Percentiles rank a stretch among this genome's conserved stretches.
Conservation (phyloP, 345 rosid species). For the Salix purpurea region DNA sequence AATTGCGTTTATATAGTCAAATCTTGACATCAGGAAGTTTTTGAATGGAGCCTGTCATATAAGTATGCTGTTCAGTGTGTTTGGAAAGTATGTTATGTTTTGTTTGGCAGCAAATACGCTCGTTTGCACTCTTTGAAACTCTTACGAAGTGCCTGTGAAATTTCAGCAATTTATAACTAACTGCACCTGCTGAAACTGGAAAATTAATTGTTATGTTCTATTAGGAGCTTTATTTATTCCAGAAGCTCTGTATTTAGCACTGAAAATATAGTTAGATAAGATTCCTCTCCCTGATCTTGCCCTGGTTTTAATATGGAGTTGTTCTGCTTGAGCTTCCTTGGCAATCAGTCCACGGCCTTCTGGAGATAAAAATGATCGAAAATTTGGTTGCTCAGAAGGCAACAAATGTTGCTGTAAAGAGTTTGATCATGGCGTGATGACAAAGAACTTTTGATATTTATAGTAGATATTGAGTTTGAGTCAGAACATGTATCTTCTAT, state of each 20-base stretch:
- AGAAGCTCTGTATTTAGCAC: not conserved
- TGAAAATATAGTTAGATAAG: not conserved
- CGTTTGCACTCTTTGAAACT: not conserved
- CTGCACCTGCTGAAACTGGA: not conserved
- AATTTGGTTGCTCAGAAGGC: too few relatives aligned
- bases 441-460: fast-evolving
- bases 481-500: fast-evolving
- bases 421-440: too few relatives aligned
- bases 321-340: too few relatives aligned
- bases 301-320: too few relatives aligned
- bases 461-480: too few relatives aligned
- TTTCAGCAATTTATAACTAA: not conserved
- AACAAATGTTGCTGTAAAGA: too few relatives aligned
- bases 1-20: not conserved
- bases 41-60: not conserved
- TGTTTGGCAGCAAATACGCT: not conserved
- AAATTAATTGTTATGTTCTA: not conserved
- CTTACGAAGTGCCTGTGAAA: not conserved
- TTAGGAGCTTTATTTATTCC: not conserved
- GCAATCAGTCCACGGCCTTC: too few relatives aligned
- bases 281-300: not conserved
- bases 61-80: not conserved
- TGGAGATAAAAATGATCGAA: too few relatives aligned
- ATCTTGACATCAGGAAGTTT: not conserved
- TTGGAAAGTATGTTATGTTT: not conserved